Conservation (phyloP, 2,329 filamentous ascomycete species). For the Tetracladium maxilliforme region DNA sequence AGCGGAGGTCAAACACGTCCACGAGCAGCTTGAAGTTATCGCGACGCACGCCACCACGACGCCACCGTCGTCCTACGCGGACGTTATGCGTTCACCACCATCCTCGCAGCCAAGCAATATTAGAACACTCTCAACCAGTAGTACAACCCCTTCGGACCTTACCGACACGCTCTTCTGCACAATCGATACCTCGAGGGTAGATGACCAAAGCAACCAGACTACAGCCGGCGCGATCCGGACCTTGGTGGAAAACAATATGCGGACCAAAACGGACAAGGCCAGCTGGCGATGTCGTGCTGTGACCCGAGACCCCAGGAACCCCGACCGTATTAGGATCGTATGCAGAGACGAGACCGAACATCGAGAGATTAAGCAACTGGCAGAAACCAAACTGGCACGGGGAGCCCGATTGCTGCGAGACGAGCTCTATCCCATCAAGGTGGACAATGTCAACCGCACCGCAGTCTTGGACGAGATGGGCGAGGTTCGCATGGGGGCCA, state of each 20-base stretch:
- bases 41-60: too few species aligned
- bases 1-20: too few species aligned
- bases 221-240: conserved; percentile 4
- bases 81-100: conserved; percentile 6
- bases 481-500: conserved; percentile 4
- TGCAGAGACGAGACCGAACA: conserved; percentile 9
- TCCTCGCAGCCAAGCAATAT: conserved; percentile 4
- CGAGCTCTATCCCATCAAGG: conserved; percentile 11
- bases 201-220: conserved; percentile 3
- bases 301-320: conserved; percentile 5
- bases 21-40: too few species aligned
- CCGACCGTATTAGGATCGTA: conserved; percentile 5
- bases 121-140: conserved; percentile 3
- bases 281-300: conserved; percentile 6
- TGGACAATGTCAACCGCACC: conserved; percentile 9
- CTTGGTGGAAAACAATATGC: conserved; percentile 5
- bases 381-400: conserved; percentile 5
- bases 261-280: conserved; percentile 3
- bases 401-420: conserved; percentile 8
- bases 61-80: conserved; percentile 7
- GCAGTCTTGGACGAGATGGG: conserved; percentile 9
- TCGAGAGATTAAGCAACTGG: conserved; percentile 7
- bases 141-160: conserved; percentile 3
- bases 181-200: conserved; percentile 5
- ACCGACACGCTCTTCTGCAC: conserved; percentile 7